Percentiles rank a stretch among this genome's conserved stretches.
These are phyloP conservation scores for Cunninghamia lanceolata DNA, from an alignment of 75 land plant genomes.

Conservation along the genomic window DNA sequence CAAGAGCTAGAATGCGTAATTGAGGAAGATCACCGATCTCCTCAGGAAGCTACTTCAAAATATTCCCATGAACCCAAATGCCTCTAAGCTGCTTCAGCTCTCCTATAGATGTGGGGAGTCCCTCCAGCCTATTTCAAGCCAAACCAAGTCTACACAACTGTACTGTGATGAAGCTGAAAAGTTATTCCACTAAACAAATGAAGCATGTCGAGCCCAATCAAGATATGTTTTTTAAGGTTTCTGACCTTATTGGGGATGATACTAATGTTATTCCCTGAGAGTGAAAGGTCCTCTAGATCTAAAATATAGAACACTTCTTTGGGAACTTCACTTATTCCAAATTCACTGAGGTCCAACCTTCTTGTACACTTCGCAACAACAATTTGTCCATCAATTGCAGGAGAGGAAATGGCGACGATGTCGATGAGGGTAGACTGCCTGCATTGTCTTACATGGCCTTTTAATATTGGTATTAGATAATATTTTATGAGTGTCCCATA, in stretches of 20 bases:
- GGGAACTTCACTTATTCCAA: slow-evolving; percentile 30
- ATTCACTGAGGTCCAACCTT: slow-evolving; percentile 30
- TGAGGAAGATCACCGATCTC: slow-evolving; percentile 33
- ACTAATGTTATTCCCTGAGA: slow-evolving; percentile 32
- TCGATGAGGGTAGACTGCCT: not conserved
- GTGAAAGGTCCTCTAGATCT: slow-evolving; percentile 35
- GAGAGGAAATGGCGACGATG: not conserved
- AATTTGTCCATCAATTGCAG: slow-evolving; percentile 21
- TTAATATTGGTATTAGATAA: too few species aligned
- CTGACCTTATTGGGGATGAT: slow-evolving; percentile 26
- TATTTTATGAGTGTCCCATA: too few species aligned
- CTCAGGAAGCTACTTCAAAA: slow-evolving; percentile 25
- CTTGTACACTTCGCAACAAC: slow-evolving; percentile 21
- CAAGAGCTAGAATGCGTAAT: slow-evolving; percentile 33
- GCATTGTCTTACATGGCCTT: not conserved
- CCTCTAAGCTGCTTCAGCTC: slow-evolving; percentile 27
- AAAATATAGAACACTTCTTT: slow-evolving; percentile 17
- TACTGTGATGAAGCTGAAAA: too few species aligned
- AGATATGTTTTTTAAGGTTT: slow-evolving; percentile 22
- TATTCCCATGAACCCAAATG: slow-evolving; percentile 41
- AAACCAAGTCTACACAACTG: slow-evolving; percentile 38
- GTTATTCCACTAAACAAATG: too few species aligned
- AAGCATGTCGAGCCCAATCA: too few species aligned
- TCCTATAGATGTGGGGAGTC: slow-evolving; percentile 31
- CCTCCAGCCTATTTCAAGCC: slow-evolving; percentile 31